These are phyloP conservation scores for Rubus idaeus DNA, from an alignment of 306 rosid genomes.

Conservation along the genomic window DNA sequence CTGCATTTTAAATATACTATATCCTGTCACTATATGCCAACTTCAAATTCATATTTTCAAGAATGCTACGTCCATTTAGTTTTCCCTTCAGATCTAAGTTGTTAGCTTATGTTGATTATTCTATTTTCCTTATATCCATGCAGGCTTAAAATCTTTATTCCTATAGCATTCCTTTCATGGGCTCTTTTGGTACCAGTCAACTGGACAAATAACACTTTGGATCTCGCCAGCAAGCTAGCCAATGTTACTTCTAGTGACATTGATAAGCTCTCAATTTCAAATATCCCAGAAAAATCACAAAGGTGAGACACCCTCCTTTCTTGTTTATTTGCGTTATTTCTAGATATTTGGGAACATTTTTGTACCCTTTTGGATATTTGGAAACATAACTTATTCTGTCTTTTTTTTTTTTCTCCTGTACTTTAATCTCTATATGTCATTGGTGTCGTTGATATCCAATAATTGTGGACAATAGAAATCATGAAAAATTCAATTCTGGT, in stretches of 20 bases:
- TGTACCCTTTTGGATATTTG: too few species aligned
- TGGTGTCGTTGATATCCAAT: too few species aligned
- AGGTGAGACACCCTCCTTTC: constrained; percentile 49
- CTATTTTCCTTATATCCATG: constrained; percentile 21
- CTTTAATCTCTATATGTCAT: too few species aligned
- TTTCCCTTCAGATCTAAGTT: background rate
- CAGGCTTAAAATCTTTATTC: constrained; percentile 94
- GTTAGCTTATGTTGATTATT: constrained; percentile 6
- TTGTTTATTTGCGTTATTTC: constrained; percentile 6
- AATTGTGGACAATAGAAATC: background rate
- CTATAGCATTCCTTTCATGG: constrained; percentile 82
- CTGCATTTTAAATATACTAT: background rate
- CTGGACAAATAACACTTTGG: constrained; percentile 49
- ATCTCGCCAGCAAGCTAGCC: background rate
- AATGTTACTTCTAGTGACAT: constrained; percentile 82
- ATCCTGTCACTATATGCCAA: background rate
- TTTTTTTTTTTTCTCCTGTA: too few species aligned
- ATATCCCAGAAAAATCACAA: constrained; percentile 45
- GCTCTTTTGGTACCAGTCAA: constrained; percentile 84
- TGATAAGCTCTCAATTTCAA: constrained; percentile 82
- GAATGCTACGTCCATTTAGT: background rate
- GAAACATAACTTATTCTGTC: background rate
- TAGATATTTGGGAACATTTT: background rate
- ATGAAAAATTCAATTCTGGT: background rate
- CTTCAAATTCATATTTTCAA: background rate